These are phyloP conservation scores for Hermanozyma aechmeae DNA, from an alignment of 805 yeast species.

Conservation along the genomic window DNA sequence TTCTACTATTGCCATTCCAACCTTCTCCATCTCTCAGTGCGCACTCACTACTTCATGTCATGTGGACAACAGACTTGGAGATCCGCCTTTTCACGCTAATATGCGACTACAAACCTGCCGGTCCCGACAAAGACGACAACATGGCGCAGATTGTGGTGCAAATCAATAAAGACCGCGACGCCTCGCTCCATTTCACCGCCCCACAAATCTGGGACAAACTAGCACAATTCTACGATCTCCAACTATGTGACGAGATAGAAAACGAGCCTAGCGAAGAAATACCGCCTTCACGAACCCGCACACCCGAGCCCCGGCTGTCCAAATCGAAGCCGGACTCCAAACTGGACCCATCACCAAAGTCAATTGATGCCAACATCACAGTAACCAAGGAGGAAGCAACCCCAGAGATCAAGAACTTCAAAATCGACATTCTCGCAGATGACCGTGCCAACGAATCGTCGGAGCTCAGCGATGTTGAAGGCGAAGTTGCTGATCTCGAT, in stretches of 20 bases:
- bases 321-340: no score
- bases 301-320: no score
- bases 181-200: constrained; percentile 24
- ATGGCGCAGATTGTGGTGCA: constrained; percentile 32
- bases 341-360: no score
- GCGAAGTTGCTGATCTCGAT: constrained; percentile 8
- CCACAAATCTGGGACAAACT: constrained; percentile 53
- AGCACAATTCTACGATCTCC: constrained; percentile 42
- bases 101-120: constrained; percentile 63
- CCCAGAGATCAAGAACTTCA: no score
- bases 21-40: no score
- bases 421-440: no score
- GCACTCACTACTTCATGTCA: no score
- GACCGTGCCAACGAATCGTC: no score
- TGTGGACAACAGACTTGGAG: constrained; percentile 60
- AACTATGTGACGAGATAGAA: constrained; percentile 49
- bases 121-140: constrained; percentile 37
- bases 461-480: constrained; percentile 14
- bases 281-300: no score
- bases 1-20: no score
- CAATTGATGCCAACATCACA: no score
- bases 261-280: constrained; percentile 10
- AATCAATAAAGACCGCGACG: constrained; percentile 19
- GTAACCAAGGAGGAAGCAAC: no score
- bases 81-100: constrained; percentile 50